These are phyloP conservation scores for Sarcodon sp. DNA, from an alignment of 768 basidiomycete species.

Conservation along the genomic window DNA sequence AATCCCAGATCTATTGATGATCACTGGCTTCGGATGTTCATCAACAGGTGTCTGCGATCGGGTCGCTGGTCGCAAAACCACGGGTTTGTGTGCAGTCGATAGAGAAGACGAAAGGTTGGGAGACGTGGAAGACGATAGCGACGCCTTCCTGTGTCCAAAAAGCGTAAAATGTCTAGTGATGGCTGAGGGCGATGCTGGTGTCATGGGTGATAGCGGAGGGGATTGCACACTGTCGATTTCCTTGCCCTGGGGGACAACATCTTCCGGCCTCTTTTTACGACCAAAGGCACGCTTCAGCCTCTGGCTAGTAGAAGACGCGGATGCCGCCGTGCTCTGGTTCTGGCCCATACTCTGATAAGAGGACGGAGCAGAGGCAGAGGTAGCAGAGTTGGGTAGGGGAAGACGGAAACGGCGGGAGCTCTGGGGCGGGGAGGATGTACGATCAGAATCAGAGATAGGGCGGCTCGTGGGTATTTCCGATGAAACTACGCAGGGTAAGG, in stretches of 20 bases:
- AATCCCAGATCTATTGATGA: conserved; percentile 44
- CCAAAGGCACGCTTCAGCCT: conserved; percentile 50
- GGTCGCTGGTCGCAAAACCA: conserved; percentile 8
- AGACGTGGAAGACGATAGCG: conserved; percentile 3
- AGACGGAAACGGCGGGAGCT: conserved; percentile 4
- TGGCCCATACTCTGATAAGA: background rate
- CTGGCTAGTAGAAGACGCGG: conserved; percentile 27
- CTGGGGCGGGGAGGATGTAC: conserved; percentile 14
- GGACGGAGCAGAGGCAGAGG: conserved; percentile 5
- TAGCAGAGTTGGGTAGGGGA: conserved; percentile 13
- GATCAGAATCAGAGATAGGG: conserved; percentile 15
- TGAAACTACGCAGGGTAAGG: too few species aligned
- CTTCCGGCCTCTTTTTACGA: conserved; percentile 46
- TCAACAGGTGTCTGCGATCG: background rate
- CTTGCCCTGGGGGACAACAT: conserved; percentile 12
- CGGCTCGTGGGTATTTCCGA: background rate
- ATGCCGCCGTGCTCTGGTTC: background rate
- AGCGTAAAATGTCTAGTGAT: conserved; percentile 6
- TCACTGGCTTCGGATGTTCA: conserved; percentile 35
- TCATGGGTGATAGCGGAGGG: background rate
- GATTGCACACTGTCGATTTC: conserved; percentile 1
- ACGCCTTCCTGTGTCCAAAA: background rate
- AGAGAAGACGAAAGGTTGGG: conserved; percentile 4
- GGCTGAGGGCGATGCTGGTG: conserved; percentile 15
- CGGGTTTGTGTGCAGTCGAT: conserved; percentile 15